Evolutionary conservation across 306 rosid genomes (phyloP).

Genomic region (Ceratonia siliqua): DNA sequence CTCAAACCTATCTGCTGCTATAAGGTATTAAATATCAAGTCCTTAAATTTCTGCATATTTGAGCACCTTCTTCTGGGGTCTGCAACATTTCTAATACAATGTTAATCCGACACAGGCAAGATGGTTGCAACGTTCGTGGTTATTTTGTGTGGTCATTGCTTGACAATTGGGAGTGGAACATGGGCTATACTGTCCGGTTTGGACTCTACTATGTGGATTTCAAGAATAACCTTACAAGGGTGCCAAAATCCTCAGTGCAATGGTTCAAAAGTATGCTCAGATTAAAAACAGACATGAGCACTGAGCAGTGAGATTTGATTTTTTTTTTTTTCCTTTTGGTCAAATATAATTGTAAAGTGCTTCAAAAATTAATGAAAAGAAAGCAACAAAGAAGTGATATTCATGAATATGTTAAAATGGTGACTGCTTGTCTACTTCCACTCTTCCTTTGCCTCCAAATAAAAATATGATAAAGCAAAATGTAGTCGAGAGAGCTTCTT

Average conservation of each 20-base stretch:
- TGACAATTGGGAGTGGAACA: slow-evolving; percentile 97
- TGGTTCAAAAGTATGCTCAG: slow-evolving; percentile 78
- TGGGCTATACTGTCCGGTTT: slow-evolving; percentile 83
- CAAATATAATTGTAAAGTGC: slow-evolving; percentile 25
- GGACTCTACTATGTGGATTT: slow-evolving; percentile 89
- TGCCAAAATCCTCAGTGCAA: slow-evolving; percentile 76
- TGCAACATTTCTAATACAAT: slow-evolving; percentile 23
- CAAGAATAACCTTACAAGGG: slow-evolving; percentile 81
- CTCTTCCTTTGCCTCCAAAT: neutral
- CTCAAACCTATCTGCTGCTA: slow-evolving; percentile 85
- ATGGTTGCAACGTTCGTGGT: slow-evolving; percentile 72
- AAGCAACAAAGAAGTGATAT: neutral
- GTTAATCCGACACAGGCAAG: slow-evolving; percentile 57
- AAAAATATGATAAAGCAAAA: no score
- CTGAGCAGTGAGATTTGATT: slow-evolving; percentile 38
- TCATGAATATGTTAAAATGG: neutral
- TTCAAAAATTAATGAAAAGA: slow-evolving; percentile 13
- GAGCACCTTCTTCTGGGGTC: neutral
- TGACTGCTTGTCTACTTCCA: neutral
- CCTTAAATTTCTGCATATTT: slow-evolving; percentile 6
- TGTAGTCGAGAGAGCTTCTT: no score
- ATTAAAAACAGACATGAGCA: slow-evolving; percentile 30
- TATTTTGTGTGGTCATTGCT: slow-evolving; percentile 95
- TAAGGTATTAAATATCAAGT: slow-evolving; percentile 51
- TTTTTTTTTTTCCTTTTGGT: neutral